phyloP scores from a whole-genome alignment of 495 filamentous ascomycete species.

The Gamarada debralockiae region DNA sequence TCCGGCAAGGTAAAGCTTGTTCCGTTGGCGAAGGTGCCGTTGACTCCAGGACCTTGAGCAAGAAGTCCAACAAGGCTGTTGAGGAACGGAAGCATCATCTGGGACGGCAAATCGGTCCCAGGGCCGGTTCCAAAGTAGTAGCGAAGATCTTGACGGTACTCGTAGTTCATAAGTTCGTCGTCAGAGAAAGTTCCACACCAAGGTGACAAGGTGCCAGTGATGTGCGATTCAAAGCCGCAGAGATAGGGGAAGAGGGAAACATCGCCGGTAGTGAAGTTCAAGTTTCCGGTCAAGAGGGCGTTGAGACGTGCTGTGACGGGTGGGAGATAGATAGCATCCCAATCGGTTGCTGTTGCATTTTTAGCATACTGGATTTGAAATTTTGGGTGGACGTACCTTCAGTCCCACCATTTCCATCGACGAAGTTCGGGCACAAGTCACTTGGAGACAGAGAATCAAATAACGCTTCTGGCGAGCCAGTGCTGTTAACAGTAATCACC shows the following conservation, averaged over 20 bases:
- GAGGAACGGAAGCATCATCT: constrained; percentile 48
- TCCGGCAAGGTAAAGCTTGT: constrained; percentile 37
- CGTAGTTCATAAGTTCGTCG: constrained; percentile 48
- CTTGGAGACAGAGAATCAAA: constrained; percentile 54
- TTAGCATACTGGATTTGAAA: not conserved
- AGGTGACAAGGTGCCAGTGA: constrained; percentile 47
- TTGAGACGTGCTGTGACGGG: constrained; percentile 46
- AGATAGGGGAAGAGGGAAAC: constrained; percentile 53
- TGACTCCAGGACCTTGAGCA: constrained; percentile 38
- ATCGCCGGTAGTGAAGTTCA: constrained; percentile 45
- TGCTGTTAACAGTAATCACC: too few relatives aligned
- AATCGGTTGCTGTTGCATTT: constrained; percentile 13
- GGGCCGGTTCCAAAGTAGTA: constrained; percentile 57
- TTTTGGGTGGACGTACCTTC: not conserved
- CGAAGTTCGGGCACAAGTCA: constrained; percentile 50
- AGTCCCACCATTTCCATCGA: constrained; percentile 39
- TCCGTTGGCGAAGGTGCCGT: constrained; percentile 35
- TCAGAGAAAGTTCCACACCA: constrained; percentile 52
- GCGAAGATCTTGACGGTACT: constrained; percentile 55
- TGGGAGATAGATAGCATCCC: constrained; percentile 47
- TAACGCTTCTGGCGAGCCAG: too few relatives aligned
- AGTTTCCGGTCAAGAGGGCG: constrained; percentile 39
- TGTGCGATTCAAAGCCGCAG: constrained; percentile 58
- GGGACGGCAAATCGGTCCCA: constrained; percentile 41
- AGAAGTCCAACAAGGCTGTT: constrained; percentile 44